A percentile compares a stretch with the other conserved stretches of the same genome.
These are phyloP conservation scores for Corylus americana DNA, from an alignment of 306 rosid species.

Conservation along the genomic window DNA sequence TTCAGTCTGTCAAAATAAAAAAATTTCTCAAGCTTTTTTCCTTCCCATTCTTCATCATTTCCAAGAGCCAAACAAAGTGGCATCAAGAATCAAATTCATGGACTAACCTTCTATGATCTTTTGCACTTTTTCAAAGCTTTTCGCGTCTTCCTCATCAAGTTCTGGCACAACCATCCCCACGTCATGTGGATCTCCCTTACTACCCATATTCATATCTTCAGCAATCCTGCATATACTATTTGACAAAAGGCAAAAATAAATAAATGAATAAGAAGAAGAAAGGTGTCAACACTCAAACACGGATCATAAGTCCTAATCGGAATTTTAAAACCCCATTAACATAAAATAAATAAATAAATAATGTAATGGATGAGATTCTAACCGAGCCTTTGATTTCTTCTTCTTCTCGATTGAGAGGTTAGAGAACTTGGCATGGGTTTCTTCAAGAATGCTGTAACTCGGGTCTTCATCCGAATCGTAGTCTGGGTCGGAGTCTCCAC, in stretches of 20 bases:
- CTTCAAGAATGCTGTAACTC: constrained; percentile 39
- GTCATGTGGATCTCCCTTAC: constrained; percentile 32
- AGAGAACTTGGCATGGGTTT: constrained; percentile 44
- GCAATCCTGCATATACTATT: constrained; percentile 41
- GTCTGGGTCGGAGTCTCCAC: constrained; percentile 39
- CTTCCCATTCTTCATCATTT: background rate
- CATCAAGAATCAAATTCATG: background rate
- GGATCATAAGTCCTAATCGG: background rate
- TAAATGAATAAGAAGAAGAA: background rate
- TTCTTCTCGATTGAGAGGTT: constrained; percentile 47
- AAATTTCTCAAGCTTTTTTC: background rate
- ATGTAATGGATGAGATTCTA: constrained; percentile 15
- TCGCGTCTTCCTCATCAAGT: constrained; percentile 41
- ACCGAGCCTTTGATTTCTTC: constrained; percentile 45
- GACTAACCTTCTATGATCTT: constrained; percentile 51
- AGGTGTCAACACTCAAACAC: background rate
- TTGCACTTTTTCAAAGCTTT: constrained; percentile 41
- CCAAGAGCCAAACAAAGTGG: background rate
- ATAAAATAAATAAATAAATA: too few species aligned
- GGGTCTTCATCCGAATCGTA: constrained; percentile 43
- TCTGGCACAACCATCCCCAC: constrained; percentile 20
- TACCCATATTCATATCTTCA: constrained; percentile 15
- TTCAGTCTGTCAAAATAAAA: background rate
- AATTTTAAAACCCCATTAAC: too few species aligned
- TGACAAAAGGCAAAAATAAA: background rate